Evolutionary conservation across 345 rosid species (phyloP).

Genomic region (Ceriops zippeliana): DNA sequence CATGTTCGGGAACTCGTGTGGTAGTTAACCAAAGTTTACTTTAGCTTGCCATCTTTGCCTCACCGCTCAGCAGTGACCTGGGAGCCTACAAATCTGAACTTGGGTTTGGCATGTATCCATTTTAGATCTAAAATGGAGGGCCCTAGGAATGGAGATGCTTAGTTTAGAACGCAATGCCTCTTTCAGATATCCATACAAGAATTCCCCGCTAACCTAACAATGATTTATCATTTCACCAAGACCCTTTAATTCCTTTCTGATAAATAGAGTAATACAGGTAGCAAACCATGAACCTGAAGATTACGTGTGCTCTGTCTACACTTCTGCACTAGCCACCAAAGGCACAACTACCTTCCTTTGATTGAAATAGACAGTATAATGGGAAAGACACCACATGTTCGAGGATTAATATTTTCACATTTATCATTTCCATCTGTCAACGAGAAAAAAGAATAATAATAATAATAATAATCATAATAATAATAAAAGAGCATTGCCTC

Average conservation of each 20-base stretch:
- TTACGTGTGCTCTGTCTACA: no score
- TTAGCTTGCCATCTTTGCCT: conserved; percentile 22
- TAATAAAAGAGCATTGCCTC: background rate
- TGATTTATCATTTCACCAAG: no score
- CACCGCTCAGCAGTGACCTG: conserved; percentile 2
- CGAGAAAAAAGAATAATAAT: no score
- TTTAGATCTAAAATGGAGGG: conserved; percentile 1
- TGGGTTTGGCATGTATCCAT: conserved; percentile 11
- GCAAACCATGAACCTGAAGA: no score
- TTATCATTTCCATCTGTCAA: background rate
- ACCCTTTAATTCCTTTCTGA: background rate
- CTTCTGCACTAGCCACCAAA: background rate
- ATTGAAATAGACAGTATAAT: conserved; percentile 7
- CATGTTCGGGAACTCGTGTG: conserved; percentile 16
- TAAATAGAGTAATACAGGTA: no score
- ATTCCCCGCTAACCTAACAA: background rate
- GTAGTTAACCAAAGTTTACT: conserved; percentile 4
- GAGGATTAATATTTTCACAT: background rate
- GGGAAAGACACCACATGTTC: conserved; percentile 12
- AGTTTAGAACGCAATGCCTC: conserved; percentile 4
- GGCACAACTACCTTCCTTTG: background rate
- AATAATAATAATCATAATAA: no score
- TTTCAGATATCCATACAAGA: background rate
- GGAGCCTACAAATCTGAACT: conserved; percentile 18
- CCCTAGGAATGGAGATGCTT: conserved; percentile 13